phyloP scores from a whole-genome alignment of 768 basidiomycete species.

The Rhizopogon vesiculosus region DNA sequence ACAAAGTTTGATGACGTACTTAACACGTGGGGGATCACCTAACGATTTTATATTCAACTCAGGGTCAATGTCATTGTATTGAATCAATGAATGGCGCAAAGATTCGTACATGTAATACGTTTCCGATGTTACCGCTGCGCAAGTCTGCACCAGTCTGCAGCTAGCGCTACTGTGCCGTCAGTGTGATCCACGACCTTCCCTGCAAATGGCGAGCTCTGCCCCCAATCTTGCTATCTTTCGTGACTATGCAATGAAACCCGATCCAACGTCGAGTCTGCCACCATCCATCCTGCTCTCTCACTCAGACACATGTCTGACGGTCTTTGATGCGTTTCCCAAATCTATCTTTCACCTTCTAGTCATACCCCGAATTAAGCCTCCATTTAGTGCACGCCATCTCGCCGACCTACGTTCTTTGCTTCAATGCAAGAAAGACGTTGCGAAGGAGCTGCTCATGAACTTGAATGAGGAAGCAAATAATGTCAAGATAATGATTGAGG shows the following conservation, averaged over 20 bases:
- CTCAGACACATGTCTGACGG: conserved; percentile 51
- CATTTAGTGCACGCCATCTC: conserved; percentile 35
- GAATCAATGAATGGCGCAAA: background rate
- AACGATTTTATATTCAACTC: background rate
- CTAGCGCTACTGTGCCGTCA: background rate
- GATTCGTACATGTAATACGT: background rate
- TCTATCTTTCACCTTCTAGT: conserved; percentile 86
- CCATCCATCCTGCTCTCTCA: conserved; percentile 57
- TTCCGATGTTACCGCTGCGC: background rate
- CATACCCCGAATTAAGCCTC: conserved; percentile 50
- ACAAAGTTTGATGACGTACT: background rate
- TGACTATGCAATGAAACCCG: conserved; percentile 48
- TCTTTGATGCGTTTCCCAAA: conserved; percentile 79
- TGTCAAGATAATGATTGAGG: conserved; percentile 57
- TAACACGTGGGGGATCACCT: background rate
- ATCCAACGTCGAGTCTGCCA: conserved; percentile 50
- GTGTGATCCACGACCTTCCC: background rate
- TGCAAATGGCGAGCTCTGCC: background rate
- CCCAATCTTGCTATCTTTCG: conserved; percentile 52
- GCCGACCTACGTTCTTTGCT: conserved; percentile 53
- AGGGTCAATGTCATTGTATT: background rate
- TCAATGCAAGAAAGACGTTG: conserved; percentile 45
- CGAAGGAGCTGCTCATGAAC: conserved; percentile 47
- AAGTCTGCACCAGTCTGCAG: background rate
- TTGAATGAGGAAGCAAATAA: conserved; percentile 54